Base-by-base conservation (phyloP, 495 filamentous ascomycete genomes). In the Daldinia decipiens region DNA sequence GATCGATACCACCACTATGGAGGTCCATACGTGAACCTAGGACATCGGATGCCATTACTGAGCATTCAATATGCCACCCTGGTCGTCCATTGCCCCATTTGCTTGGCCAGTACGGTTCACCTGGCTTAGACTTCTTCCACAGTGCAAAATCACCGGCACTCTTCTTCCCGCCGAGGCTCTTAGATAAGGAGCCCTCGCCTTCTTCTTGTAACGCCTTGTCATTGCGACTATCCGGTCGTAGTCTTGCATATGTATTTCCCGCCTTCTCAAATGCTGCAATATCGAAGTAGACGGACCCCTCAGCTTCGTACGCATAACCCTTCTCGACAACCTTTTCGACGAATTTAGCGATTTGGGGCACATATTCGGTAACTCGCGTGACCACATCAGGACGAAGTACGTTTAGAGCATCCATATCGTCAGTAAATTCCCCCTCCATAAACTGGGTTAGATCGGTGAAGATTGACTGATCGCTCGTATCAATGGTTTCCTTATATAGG, bases 31-130 rank as follows among this genome's bases (percentile, higher is more conserved):
- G 82, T 45, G 87, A 82, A 7, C 95, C 95, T 5, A 99, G 83
- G 34, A 91, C 87, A 61, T 93, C 91, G 2, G 91, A 94, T 0
- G 94, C 94, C 95, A 99, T 99, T 1, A 93, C 94, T 0, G 92
- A 95, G 87, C 95, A 99, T 82, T 99, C 95, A 55, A 99, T 98
- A 78, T 98, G 95, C 95, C 93, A 98, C 15, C 95, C 95, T 0
- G 95, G 95, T 19, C 95, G 85, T 27, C 95, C 94, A 52, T 87
- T 82, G 8, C 94, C 93, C 95, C 95, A 99, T 5, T 86, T 86
- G 71, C 89, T 93, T 11, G 88, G 81, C 95, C 95, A 99, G 66
- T 86, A 91, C 1, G 95, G 95, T 82, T 99, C 95, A 39, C 95
- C 95, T 4, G 91, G 87, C 80, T 96, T 98, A 0, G 90, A 93